Conservation (phyloP, 441 rosid species). For the Adansonia gregorii region DNA sequence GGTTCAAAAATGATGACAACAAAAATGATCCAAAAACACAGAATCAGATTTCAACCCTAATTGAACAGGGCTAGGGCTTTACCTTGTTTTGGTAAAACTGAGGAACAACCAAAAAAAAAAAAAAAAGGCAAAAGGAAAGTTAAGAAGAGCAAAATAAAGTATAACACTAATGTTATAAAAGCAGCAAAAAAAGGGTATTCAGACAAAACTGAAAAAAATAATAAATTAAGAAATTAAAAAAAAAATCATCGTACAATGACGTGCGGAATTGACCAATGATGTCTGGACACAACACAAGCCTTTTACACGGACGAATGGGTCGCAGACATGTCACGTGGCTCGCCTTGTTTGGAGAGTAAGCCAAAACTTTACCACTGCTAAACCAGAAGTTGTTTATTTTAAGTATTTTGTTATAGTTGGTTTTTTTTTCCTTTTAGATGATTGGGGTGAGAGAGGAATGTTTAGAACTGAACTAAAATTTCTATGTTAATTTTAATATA, state of each 20-base stretch:
- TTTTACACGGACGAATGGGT: neutral
- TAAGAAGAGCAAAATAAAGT: neutral
- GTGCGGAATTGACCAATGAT: slow-evolving; percentile 24
- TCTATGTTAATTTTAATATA: too few relatives aligned
- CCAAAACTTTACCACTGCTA: neutral
- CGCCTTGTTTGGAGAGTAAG: slow-evolving; percentile 12
- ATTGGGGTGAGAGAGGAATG: too few relatives aligned
- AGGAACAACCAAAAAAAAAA: slow-evolving; percentile 33
- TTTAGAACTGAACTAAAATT: too few relatives aligned
- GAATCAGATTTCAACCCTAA: too few relatives aligned
- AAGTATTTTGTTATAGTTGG: neutral
- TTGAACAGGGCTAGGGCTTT: slow-evolving; percentile 1
- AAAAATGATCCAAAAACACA: neutral
- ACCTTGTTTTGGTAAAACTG: slow-evolving; percentile 49
- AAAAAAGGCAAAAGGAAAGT: neutral
- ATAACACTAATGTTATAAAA: neutral
- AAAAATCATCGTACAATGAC: slow-evolving; percentile 44
- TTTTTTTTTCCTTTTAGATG: neutral
- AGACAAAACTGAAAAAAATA: neutral
- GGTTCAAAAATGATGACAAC: neutral
- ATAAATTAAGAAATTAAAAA: too few relatives aligned
- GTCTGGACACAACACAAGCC: slow-evolving; percentile 6
- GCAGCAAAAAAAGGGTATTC: neutral
- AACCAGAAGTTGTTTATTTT: neutral
- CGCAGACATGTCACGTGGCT: slow-evolving; percentile 32